Percentiles rank a stretch among this genome's conserved stretches.
Conservation (phyloP, 371 early-diverging fungal genomes). For the Lichtheimia ramosa region DNA sequence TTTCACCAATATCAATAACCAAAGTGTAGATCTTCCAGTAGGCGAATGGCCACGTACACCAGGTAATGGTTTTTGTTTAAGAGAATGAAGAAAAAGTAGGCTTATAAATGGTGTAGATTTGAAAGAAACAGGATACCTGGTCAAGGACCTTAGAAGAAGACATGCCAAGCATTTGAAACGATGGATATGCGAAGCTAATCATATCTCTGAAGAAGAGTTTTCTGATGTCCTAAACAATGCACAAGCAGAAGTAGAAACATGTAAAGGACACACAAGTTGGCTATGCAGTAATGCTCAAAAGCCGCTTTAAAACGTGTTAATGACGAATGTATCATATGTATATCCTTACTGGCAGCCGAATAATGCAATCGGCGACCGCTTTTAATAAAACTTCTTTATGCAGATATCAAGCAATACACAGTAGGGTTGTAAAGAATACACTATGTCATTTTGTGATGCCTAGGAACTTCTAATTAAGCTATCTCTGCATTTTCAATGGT, state of each 20-base stretch:
- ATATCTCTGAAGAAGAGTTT: neutral
- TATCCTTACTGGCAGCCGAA: no score
- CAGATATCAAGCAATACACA: no score
- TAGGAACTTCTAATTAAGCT: no score
- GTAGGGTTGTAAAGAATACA: no score
- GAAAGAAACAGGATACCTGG: constrained; percentile 5
- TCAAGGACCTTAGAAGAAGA: constrained; percentile 4
- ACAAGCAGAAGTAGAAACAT: neutral
- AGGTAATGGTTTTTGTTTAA: neutral
- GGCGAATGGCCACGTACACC: constrained; percentile 8
- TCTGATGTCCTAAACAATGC: neutral
- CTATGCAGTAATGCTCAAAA: constrained; percentile 3
- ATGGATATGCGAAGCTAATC: neutral
- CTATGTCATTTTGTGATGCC: no score
- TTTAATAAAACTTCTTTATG: no score
- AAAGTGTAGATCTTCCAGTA: constrained; percentile 4
- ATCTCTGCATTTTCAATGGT: no score
- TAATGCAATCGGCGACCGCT: no score
- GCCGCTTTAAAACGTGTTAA: neutral
- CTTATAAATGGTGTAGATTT: neutral
- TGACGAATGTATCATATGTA: no score
- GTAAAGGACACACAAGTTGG: neutral
- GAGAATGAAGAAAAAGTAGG: no score
- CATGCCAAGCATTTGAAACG: neutral
- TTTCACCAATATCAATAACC: neutral